Evolutionary conservation across 768 basidiomycete genomes (phyloP).

Genomic region (Boletus rubescentipes): DNA sequence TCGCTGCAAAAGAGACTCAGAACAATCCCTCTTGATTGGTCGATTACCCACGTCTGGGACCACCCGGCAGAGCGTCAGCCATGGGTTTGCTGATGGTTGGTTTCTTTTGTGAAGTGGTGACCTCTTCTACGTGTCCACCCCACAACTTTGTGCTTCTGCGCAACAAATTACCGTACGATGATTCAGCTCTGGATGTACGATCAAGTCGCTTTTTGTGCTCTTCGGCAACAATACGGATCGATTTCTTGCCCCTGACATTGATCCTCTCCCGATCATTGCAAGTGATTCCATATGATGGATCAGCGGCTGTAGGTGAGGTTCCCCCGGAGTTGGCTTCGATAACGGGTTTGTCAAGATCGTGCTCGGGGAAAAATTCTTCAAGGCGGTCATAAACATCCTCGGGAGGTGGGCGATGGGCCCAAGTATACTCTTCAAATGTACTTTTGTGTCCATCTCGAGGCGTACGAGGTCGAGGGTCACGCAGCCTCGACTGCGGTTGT

Average conservation of each 20-base stretch:
- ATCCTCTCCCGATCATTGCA: conserved; percentile 36
- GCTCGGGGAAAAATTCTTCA: conserved; percentile 93
- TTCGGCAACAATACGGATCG: conserved; percentile 88
- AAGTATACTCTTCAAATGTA: conserved; percentile 72
- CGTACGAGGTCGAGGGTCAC: conserved; percentile 23
- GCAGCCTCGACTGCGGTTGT: conserved; percentile 16
- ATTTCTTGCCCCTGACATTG: conserved; percentile 72
- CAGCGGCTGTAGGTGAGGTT: conserved; percentile 69
- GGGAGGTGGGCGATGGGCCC: conserved; percentile 87
- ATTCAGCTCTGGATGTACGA: conserved; percentile 61
- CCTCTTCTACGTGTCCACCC: conserved; percentile 92
- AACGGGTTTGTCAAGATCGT: conserved; percentile 94
- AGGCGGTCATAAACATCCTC: conserved; percentile 93
- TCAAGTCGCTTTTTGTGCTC: conserved; percentile 81
- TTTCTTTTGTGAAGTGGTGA: conserved; percentile 71
- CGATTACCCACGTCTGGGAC: conserved; percentile 61
- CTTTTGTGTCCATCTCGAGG: conserved; percentile 32
- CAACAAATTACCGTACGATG: conserved; percentile 50
- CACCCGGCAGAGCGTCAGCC: conserved; percentile 62
- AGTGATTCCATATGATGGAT: conserved; percentile 44
- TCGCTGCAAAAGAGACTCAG: conserved; percentile 47
- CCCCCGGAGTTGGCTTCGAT: conserved; percentile 84
- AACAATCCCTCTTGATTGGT: conserved; percentile 9
- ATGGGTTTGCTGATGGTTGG: conserved; percentile 39
- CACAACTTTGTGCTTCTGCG: conserved; percentile 93